phyloP scores from a whole-genome alignment of 2,329 filamentous ascomycete genomes.

The Paecilomyces dactylethromorphus region DNA sequence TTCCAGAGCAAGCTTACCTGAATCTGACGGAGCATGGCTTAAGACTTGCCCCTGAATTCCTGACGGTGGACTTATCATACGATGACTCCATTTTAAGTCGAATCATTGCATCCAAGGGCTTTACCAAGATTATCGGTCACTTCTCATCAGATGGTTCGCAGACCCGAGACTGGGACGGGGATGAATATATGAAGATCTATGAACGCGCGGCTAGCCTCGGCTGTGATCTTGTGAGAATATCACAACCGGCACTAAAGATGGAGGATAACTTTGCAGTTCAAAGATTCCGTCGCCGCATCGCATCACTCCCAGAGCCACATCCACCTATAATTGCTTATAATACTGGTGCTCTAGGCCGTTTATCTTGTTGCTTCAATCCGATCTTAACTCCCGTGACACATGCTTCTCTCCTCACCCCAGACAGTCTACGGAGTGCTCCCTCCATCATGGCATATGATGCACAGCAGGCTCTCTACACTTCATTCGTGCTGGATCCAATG shows the following conservation, averaged over 20 bases:
- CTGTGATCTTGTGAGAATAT: constrained; percentile 58
- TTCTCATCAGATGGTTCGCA: constrained; percentile 37
- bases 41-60: constrained; percentile 56
- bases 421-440: constrained; percentile 38
- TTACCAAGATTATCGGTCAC: constrained; percentile 57
- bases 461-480: constrained; percentile 59
- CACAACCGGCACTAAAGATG: constrained; percentile 50
- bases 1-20: constrained; percentile 41
- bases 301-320: constrained; percentile 34
- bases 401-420: constrained; percentile 38
- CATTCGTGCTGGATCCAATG: constrained; percentile 62
- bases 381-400: constrained; percentile 57
- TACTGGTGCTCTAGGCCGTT: constrained; percentile 55
- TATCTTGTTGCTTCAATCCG: constrained; percentile 61
- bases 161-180: constrained; percentile 50
- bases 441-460: constrained; percentile 57
- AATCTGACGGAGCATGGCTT: constrained; percentile 55
- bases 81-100: constrained; percentile 46
- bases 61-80: constrained; percentile 56
- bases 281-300: constrained; percentile 47
- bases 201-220: constrained; percentile 51
- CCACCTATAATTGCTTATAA: constrained; percentile 60
- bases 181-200: constrained; percentile 52
- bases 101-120: constrained; percentile 47
- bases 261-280: constrained; percentile 59